These are phyloP conservation scores for Phalaenopsis aphrodite DNA, from an alignment of 106 monocot species.

Conservation along the genomic window DNA sequence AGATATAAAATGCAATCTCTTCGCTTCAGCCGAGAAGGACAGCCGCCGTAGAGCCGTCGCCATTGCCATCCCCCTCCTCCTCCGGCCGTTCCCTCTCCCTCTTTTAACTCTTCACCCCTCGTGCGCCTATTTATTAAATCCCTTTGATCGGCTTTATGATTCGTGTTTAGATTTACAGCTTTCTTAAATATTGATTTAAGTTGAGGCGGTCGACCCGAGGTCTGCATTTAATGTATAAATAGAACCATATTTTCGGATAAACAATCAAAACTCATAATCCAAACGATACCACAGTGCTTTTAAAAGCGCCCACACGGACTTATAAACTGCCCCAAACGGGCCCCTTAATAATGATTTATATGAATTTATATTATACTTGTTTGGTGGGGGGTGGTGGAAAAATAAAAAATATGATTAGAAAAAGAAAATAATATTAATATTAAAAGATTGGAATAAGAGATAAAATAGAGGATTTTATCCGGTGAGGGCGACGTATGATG, in stretches of 20 bases:
- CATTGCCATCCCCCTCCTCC: slow-evolving; percentile 43
- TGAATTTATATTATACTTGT: neutral
- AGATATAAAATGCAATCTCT: slow-evolving; percentile 23
- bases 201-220: too few relatives aligned
- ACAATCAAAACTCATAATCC: too few relatives aligned
- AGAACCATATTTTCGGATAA: too few relatives aligned
- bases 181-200: too few relatives aligned
- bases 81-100: neutral
- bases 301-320: too few relatives aligned
- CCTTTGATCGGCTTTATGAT: neutral
- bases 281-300: too few relatives aligned
- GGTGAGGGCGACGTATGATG: neutral
- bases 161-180: neutral
- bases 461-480: neutral
- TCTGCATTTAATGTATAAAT: too few relatives aligned
- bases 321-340: too few relatives aligned
- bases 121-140: too few relatives aligned
- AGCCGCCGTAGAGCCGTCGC: slow-evolving; percentile 66
- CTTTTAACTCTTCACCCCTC: neutral
- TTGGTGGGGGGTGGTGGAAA: neutral
- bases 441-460: neutral
- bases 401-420: too few relatives aligned
- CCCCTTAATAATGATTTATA: neutral
- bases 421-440: neutral
- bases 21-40: slow-evolving; percentile 32